These are phyloP conservation scores for Trichoderma sp. DNA, from an alignment of 2,329 filamentous ascomycete species.

Conservation along the genomic window DNA sequence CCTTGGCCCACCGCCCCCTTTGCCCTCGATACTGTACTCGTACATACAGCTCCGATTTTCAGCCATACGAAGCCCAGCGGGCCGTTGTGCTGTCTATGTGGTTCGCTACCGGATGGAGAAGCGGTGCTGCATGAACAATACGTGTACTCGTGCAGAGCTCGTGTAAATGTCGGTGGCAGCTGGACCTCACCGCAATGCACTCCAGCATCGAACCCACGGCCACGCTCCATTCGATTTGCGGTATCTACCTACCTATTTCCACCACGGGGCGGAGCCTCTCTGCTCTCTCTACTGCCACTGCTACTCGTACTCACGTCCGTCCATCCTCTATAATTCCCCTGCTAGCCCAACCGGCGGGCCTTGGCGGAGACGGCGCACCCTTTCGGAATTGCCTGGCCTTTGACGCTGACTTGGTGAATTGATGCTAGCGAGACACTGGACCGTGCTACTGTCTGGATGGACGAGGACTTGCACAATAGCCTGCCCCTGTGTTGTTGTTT, in stretches of 20 bases:
- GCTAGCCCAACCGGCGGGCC: constrained; percentile 21
- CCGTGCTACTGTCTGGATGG: not conserved
- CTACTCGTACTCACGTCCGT: not conserved
- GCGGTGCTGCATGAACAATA: not conserved
- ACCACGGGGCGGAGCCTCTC: constrained; percentile 9
- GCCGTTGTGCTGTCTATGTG: not conserved
- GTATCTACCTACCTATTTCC: not conserved
- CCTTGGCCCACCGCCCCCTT: not conserved
- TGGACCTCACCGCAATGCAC: constrained; percentile 5
- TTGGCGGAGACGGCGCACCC: constrained; percentile 21
- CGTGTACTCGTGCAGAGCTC: not conserved
- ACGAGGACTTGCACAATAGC: not conserved
- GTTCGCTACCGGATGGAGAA: not conserved
- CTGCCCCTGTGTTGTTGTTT: not conserved
- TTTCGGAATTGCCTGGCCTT: constrained; percentile 17
- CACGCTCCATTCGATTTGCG: not conserved
- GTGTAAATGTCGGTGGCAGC: not conserved
- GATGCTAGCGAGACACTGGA: not conserved
- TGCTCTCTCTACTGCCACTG: not conserved
- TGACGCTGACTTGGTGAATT: not conserved
- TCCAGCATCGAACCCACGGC: not conserved
- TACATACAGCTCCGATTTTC: not conserved
- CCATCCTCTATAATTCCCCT: not conserved
- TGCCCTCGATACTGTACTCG: not conserved
- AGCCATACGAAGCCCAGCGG: constrained; percentile 2